phyloP scores from a whole-genome alignment of 306 rosid genomes.

The Malus fusca region DNA sequence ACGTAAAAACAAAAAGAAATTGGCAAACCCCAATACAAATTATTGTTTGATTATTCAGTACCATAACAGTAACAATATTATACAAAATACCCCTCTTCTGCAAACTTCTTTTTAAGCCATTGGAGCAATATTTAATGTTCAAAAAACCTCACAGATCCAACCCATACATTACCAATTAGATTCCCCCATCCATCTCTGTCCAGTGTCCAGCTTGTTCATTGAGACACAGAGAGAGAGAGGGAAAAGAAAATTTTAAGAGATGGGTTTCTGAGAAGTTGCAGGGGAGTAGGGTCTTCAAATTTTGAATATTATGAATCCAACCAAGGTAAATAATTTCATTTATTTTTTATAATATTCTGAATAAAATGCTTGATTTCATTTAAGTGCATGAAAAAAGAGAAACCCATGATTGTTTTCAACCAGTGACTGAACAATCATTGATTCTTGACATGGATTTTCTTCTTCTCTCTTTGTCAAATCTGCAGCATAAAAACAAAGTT shows the following conservation, averaged over 20 bases:
- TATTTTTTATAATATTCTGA: background rate
- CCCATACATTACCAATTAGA: conserved; percentile 29
- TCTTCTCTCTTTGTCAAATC: conserved; percentile 3
- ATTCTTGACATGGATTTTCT: background rate
- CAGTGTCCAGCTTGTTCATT: conserved; percentile 10
- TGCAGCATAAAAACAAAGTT: conserved; percentile 6
- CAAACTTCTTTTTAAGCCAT: too few relatives aligned
- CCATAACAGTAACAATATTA: background rate
- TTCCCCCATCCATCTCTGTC: conserved; percentile 21
- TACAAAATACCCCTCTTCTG: background rate
- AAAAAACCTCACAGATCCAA: conserved; percentile 17
- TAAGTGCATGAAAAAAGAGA: background rate
- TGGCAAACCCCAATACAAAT: conserved; percentile 10
- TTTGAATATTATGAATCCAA: background rate
- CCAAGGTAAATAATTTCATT: conserved; percentile 2
- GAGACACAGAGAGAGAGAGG: background rate
- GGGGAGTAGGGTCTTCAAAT: background rate
- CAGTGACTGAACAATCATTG: background rate
- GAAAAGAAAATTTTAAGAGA: too few relatives aligned
- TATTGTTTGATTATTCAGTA: background rate
- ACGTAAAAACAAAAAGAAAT: conserved; percentile 46
- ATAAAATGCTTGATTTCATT: background rate
- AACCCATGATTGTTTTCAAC: background rate
- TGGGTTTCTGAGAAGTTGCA: conserved; percentile 6
- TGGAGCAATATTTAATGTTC: too few relatives aligned